Evolutionary conservation across 2,329 filamentous ascomycete species (phyloP), one percentile per base, ranked within the genome.

Genomic region (Fusarium dimerum): DNA sequence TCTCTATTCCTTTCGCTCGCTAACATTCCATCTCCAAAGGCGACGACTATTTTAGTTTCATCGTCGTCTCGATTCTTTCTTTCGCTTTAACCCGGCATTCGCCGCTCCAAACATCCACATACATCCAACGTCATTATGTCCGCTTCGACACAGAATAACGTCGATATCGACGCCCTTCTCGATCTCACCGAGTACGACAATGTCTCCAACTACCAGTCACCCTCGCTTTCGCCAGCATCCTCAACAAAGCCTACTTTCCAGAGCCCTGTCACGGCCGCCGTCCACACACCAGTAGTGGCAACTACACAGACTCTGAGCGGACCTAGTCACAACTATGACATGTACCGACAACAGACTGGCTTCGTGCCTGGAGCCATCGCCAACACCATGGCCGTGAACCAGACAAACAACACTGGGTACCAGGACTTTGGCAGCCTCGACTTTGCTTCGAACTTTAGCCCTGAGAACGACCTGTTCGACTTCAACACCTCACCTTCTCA

Each of bases 321-420:
- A 36, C 93, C 94, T 9, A 96, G 91, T 72, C 92, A 97, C 76
- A 90, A 96, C 74, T 97, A 97, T 78, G 90, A 92, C 66, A 86
- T 90, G 68, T 95, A 97, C 78, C 90, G 91, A 76, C 94, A 99
- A 71, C 92, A 97, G 77, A 97, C 94, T 4, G 92, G 92, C 58
- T 86, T 97, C 30, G 90, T 94, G 0, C 87, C 90, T 2, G 92
- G 92, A 56, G 92, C 91, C 47, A 78, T 94, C 57, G 86, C 88
- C 40, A 89, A 84, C 72, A 89, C 92, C 12, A 83, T 94, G 68
- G 88, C 89, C 36, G 83, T 94, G 64, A 92, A 89, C 71, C 81
- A 88, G 67, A 68, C 72, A 42, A 78, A 80, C 66, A 77, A 85
- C 63, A 74, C 77, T 42, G 79, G 78, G 47, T 85, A 80, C 65